Conservation (phyloP, 306 rosid genomes). For the Glycine soja region DNA sequence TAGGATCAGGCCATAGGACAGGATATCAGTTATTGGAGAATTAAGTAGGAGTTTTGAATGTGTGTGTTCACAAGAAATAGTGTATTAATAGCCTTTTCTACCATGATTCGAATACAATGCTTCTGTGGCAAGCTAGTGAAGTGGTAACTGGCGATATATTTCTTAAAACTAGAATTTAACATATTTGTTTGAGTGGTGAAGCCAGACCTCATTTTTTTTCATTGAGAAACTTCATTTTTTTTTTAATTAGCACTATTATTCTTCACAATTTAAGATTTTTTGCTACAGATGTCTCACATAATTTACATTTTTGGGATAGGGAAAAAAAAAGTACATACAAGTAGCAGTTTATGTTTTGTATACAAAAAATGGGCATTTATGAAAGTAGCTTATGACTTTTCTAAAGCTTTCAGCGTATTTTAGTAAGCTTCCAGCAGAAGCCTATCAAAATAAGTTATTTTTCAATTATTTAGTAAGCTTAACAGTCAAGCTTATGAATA, state of each 20-base stretch:
- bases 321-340: too few species aligned
- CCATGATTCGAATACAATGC: background rate
- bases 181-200: background rate
- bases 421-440: background rate
- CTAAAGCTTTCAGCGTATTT: background rate
- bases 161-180: too few species aligned
- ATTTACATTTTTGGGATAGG: background rate
- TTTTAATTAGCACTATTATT: background rate
- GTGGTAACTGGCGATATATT: background rate
- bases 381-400: too few species aligned
- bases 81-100: background rate
- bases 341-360: too few species aligned
- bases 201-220: constrained; percentile 22
- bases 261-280: background rate
- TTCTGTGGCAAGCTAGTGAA: constrained; percentile 17
- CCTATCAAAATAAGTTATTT: background rate
- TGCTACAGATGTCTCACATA: background rate
- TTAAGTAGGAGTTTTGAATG: background rate
- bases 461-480: background rate
- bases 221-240: constrained; percentile 1
- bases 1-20: background rate
- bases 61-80: background rate
- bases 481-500: background rate
- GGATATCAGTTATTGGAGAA: background rate
- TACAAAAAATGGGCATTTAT: too few species aligned